A percentile compares a stretch with the other conserved stretches of the same genome.
These are phyloP conservation scores for Aspergillus transmontanensis DNA, from an alignment of 2,329 filamentous ascomycete genomes.

Conservation along the genomic window DNA sequence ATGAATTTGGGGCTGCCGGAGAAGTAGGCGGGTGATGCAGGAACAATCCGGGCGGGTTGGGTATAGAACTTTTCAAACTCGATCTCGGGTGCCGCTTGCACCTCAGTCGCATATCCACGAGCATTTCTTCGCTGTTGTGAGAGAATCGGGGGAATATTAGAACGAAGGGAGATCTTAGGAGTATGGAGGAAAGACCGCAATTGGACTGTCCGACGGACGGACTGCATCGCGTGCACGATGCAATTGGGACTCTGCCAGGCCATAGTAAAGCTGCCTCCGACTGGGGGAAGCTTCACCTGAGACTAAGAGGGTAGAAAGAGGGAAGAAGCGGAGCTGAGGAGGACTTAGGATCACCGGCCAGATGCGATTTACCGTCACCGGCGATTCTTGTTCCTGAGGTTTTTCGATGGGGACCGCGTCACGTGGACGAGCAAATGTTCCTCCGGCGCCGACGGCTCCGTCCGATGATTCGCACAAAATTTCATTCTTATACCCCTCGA, in stretches of 20 bases:
- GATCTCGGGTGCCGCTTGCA: conserved; percentile 35
- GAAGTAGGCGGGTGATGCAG: conserved; percentile 92
- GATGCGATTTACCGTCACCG: conserved; percentile 12
- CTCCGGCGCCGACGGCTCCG: conserved; percentile 25
- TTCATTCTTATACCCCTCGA: conserved; percentile 19
- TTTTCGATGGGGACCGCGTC: conserved; percentile 23
- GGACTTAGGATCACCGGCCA: not conserved
- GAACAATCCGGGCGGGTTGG: conserved; percentile 71
- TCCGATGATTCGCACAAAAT: conserved; percentile 32
- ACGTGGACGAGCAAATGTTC: conserved; percentile 30
- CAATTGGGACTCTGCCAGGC: conserved; percentile 40
- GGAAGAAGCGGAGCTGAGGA: not conserved
- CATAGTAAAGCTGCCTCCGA: conserved; percentile 28
- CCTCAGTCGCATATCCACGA: conserved; percentile 31
- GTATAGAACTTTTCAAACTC: conserved; percentile 34
- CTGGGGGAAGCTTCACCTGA: conserved; percentile 15
- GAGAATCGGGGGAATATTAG: conserved; percentile 15
- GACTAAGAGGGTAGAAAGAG: not conserved
- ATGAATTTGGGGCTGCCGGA: conserved; percentile 82
- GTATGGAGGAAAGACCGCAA: conserved; percentile 45
- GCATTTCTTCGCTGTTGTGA: conserved; percentile 20
- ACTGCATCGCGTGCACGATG: conserved; percentile 38
- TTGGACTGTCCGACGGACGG: conserved; percentile 32
- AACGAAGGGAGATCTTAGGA: conserved; percentile 19
- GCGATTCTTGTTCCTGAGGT: conserved; percentile 21